Evolutionary conservation across 148 eudicot genomes (phyloP).

Genomic region (Beta vulgaris): DNA sequence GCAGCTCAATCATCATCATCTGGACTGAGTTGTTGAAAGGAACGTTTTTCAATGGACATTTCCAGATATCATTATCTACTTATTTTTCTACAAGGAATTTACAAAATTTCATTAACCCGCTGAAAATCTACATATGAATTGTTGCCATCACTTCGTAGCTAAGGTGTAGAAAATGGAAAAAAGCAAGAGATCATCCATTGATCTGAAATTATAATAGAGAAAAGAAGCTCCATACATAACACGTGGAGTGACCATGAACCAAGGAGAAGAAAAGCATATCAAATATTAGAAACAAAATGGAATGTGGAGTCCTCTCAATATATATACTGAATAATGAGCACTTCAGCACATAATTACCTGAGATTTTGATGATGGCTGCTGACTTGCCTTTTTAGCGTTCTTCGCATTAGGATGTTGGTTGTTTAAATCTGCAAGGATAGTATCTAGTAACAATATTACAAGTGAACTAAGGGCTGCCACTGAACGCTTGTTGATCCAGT

Average conservation of each 20-base stretch:
- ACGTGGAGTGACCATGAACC: background rate
- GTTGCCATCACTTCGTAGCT: too few relatives aligned
- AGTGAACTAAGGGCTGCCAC: conserved; percentile 52
- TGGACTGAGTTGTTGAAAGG: too few relatives aligned
- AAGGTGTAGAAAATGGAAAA: too few relatives aligned
- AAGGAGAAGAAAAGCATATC: background rate
- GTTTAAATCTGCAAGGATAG: conserved; percentile 57
- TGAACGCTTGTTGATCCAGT: conserved; percentile 70
- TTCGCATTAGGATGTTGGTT: conserved; percentile 45
- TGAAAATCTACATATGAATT: too few relatives aligned
- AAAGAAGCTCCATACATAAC: too few relatives aligned
- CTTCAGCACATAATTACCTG: conserved; percentile 41
- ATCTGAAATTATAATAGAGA: too few relatives aligned
- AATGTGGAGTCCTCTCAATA: background rate
- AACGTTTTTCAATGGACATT: too few relatives aligned
- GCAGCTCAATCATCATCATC: too few relatives aligned
- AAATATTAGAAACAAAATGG: background rate
- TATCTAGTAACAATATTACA: conserved; percentile 56
- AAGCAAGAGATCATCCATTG: too few relatives aligned
- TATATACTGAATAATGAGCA: background rate
- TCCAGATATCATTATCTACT: too few relatives aligned
- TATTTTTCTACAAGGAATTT: too few relatives aligned
- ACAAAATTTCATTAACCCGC: too few relatives aligned
- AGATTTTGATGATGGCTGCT: conserved; percentile 62
- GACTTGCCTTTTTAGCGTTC: conserved; percentile 60